Conservation (phyloP, 1,284 basidiomycete genomes). For the Tetrapyrgos nigripes region DNA sequence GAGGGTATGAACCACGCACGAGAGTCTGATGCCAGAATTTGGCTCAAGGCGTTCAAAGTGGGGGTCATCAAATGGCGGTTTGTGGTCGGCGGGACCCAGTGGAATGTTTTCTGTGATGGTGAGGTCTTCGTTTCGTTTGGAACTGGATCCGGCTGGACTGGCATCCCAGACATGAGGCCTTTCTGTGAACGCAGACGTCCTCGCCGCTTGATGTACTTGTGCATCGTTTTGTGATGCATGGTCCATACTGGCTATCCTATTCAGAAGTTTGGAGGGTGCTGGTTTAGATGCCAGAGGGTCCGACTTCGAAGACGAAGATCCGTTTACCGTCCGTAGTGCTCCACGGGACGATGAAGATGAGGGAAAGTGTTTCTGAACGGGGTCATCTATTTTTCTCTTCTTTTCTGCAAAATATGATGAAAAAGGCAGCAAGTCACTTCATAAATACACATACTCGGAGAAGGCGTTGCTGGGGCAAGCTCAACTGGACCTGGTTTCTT, state of each 20-base stretch:
- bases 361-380: background rate
- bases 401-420: slow-evolving; percentile 46
- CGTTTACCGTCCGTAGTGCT: slow-evolving; percentile 4
- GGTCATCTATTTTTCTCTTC: slow-evolving; percentile 41
- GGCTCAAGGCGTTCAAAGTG: slow-evolving; percentile 82
- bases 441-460: slow-evolving; percentile 59
- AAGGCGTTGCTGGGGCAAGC: slow-evolving; percentile 71
- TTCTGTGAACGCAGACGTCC: slow-evolving; percentile 54
- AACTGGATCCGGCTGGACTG: slow-evolving; percentile 13
- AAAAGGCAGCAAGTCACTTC: slow-evolving; percentile 12
- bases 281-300: slow-evolving; percentile 30
- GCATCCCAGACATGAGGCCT: slow-evolving; percentile 26
- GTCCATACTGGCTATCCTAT: slow-evolving; percentile 49
- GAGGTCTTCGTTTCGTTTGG: slow-evolving; percentile 68
- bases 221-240: slow-evolving; percentile 26
- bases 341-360: background rate
- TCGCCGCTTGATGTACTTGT: slow-evolving; percentile 25
- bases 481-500: slow-evolving; percentile 48
- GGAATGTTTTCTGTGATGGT: slow-evolving; percentile 77
- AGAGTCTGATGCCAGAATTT: slow-evolving; percentile 86
- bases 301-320: background rate
- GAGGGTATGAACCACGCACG: slow-evolving; percentile 56
- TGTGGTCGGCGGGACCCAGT: slow-evolving; percentile 78
- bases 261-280: slow-evolving; percentile 54
- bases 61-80: slow-evolving; percentile 70